A percentile compares a stretch with the other conserved stretches of the same genome.
Conservation (phyloP, 495 filamentous ascomycete species). For the Letharia columbiana region DNA sequence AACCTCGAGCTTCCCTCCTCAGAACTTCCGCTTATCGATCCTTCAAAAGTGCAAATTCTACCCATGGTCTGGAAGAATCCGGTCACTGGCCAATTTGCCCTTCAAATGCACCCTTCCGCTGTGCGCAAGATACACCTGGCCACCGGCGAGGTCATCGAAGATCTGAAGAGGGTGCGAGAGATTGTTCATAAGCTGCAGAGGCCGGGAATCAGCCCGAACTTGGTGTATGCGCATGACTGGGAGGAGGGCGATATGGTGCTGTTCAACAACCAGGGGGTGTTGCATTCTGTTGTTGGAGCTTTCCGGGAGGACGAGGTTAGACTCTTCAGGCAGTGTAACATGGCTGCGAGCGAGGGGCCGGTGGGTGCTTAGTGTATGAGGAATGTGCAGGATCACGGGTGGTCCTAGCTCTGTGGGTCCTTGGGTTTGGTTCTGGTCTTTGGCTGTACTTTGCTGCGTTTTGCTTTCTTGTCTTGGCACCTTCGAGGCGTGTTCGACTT, state of each 20-base stretch:
- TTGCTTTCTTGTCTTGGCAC: not conserved
- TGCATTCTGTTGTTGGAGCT: conserved; percentile 65
- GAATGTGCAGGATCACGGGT: too few species aligned
- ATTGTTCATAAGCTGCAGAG: conserved; percentile 59
- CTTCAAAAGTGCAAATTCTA: conserved; percentile 56
- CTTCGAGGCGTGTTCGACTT: not conserved
- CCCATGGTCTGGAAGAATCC: conserved; percentile 70
- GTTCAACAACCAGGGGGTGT: conserved; percentile 63
- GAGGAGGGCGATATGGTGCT: conserved; percentile 63
- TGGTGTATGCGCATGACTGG: conserved; percentile 69
- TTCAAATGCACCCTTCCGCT: conserved; percentile 62
- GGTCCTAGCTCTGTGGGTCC: not conserved
- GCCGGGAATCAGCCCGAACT: conserved; percentile 57
- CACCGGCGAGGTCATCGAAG: conserved; percentile 57
- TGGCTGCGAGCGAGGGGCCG: conserved; percentile 51
- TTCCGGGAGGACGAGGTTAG: conserved; percentile 62
- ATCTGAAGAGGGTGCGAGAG: conserved; percentile 54
- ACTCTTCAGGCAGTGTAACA: conserved; percentile 67
- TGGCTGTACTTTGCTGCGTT: not conserved
- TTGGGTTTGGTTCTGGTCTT: not conserved
- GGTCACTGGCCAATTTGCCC: conserved; percentile 53
- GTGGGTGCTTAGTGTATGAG: conserved; percentile 28
- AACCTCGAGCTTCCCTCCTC: conserved; percentile 45
- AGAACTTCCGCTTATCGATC: conserved; percentile 54
- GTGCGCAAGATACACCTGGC: conserved; percentile 53